Evolutionary conservation across 768 basidiomycete species (phyloP).

Genomic region (Fomitopsis serialis): DNA sequence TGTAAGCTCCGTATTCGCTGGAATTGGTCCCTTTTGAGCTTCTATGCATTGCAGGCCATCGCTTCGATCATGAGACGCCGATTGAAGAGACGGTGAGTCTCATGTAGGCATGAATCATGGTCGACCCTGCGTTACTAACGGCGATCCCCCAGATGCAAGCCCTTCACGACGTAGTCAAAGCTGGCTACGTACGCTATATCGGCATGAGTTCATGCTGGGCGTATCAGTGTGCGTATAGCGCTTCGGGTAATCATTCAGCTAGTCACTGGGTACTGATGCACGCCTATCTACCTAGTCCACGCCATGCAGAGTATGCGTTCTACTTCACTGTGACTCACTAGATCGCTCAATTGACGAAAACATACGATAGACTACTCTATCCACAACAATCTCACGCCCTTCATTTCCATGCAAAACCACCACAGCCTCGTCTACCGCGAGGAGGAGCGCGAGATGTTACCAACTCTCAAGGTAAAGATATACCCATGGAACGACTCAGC

Average conservation of each 20-base stretch:
- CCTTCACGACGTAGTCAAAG: slow-evolving; percentile 37
- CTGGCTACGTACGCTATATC: slow-evolving; percentile 35
- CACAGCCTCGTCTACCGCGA: slow-evolving; percentile 41
- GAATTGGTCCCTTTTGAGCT: neutral
- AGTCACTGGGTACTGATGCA: neutral
- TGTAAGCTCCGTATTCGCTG: slow-evolving; percentile 26
- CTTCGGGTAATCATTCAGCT: neutral
- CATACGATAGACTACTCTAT: slow-evolving; percentile 27
- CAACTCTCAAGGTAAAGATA: slow-evolving; percentile 23
- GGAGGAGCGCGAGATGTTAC: slow-evolving; percentile 40
- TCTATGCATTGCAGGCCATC: slow-evolving; percentile 14
- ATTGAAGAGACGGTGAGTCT: slow-evolving; percentile 29
- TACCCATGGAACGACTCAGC: neutral
- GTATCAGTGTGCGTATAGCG: slow-evolving; percentile 21
- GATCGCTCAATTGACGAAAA: too few species aligned
- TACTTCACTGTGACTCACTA: neutral
- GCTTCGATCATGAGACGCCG: slow-evolving; percentile 36
- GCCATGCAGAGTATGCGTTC: slow-evolving; percentile 24
- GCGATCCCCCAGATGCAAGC: slow-evolving; percentile 29
- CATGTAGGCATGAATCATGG: too few species aligned
- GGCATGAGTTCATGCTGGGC: slow-evolving; percentile 29
- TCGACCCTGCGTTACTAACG: too few species aligned
- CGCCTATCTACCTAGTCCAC: slow-evolving; percentile 15
- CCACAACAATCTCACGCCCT: slow-evolving; percentile 29
- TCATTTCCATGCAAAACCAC: slow-evolving; percentile 45